phyloP scores from a whole-genome alignment of 2,329 filamentous ascomycete genomes.

The Corinectria fuckeliana region DNA sequence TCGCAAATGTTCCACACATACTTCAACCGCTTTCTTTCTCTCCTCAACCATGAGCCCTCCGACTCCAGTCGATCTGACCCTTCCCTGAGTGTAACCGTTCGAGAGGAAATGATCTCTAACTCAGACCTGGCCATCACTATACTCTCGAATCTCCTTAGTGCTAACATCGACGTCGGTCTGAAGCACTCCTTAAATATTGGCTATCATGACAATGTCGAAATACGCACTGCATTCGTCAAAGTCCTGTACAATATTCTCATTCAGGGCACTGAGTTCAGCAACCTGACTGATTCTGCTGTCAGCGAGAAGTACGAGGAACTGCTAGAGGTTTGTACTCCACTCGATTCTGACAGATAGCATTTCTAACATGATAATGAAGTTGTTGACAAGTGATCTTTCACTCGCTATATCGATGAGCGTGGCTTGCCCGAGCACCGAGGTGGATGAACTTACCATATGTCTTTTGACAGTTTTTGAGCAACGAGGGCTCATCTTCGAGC shows the following conservation, averaged over 20 bases:
- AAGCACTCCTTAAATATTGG: slow-evolving; percentile 75
- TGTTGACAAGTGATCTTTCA: slow-evolving; percentile 67
- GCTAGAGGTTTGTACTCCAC: slow-evolving; percentile 51
- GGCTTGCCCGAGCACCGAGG: slow-evolving; percentile 70
- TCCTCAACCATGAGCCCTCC: slow-evolving; percentile 64
- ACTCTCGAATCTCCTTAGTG: slow-evolving; percentile 71
- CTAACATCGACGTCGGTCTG: slow-evolving; percentile 74
- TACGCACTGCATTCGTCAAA: slow-evolving; percentile 72
- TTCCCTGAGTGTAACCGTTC: slow-evolving; percentile 44
- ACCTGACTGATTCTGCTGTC: slow-evolving; percentile 69
- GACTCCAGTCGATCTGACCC: slow-evolving; percentile 46
- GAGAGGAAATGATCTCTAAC: slow-evolving; percentile 62
- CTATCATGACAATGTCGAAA: slow-evolving; percentile 73
- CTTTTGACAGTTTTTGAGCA: slow-evolving; percentile 74
- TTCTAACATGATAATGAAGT: slow-evolving; percentile 42
- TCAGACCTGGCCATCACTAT: slow-evolving; percentile 72
- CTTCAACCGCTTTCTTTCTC: slow-evolving; percentile 71
- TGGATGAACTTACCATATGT: slow-evolving; percentile 72
- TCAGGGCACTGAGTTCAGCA: slow-evolving; percentile 75
- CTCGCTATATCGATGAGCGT: slow-evolving; percentile 69
- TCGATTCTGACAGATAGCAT: background rate
- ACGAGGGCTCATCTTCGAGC: slow-evolving; percentile 65
- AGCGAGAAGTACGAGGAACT: slow-evolving; percentile 73
- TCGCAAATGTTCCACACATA: slow-evolving; percentile 76
- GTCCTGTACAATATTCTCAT: slow-evolving; percentile 74